Evolutionary conservation across 2,329 filamentous ascomycete species (phyloP).

Genomic region (Aureobasidium sp.): DNA sequence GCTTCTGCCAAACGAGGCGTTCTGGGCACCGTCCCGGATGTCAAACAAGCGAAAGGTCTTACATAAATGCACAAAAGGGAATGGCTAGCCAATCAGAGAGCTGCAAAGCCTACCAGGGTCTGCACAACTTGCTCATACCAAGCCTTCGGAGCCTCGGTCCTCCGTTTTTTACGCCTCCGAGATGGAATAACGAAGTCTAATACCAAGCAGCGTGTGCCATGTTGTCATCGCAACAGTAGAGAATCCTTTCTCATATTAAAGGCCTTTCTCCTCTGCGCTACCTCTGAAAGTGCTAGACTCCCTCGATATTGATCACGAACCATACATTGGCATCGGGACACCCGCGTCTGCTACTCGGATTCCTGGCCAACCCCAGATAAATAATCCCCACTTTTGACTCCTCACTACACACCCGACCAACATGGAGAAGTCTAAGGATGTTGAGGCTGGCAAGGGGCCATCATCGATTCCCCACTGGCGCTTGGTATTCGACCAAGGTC

Average conservation of each 20-base stretch:
- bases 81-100: neutral
- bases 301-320: neutral
- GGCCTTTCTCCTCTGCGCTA: neutral
- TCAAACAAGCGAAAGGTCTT: neutral
- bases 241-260: neutral
- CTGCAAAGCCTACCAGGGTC: rapidly evolving
- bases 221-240: conserved; percentile 14
- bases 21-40: neutral
- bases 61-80: neutral
- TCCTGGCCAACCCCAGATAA: neutral
- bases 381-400: neutral
- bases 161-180: neutral
- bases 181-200: neutral
- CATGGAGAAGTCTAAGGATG: conserved; percentile 19
- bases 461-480: conserved; percentile 24
- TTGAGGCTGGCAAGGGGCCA: conserved; percentile 25
- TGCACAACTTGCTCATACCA: neutral
- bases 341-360: neutral
- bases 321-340: neutral
- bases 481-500: conserved; percentile 29
- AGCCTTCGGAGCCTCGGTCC: neutral
- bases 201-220: conserved; percentile 2
- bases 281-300: neutral
- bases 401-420: neutral
- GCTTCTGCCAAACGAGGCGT: conserved; percentile 7